A percentile compares a stretch with the other conserved stretches of the same genome.
phyloP scores from a whole-genome alignment of 192 early-diverging fungal genomes.

The Coemansia sp. region DNA sequence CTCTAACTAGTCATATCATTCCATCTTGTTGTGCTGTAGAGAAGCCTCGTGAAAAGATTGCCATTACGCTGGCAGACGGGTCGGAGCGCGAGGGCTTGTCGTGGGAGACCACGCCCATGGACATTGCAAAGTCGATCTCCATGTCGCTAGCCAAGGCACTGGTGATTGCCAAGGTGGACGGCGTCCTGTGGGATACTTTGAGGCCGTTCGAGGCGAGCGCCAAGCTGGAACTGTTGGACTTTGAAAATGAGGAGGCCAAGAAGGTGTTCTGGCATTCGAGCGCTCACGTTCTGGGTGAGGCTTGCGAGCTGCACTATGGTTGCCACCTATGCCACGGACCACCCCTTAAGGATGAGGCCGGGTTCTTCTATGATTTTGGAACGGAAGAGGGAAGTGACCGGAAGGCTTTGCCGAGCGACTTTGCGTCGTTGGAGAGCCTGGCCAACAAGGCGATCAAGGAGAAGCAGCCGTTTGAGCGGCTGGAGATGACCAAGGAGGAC shows the following conservation, averaged over 20 bases:
- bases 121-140: constrained; percentile 83
- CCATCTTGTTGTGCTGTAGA: constrained; percentile 42
- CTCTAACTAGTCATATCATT: not conserved
- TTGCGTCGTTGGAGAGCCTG: constrained; percentile 82
- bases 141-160: constrained; percentile 90
- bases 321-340: constrained; percentile 98
- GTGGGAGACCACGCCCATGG: constrained; percentile 96
- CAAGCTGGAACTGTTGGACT: constrained; percentile 88
- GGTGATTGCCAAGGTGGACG: constrained; percentile 96
- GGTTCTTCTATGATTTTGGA: constrained; percentile 98
- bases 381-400: constrained; percentile 56
- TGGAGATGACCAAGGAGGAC: constrained; percentile 85
- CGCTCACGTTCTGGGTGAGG: constrained; percentile 96
- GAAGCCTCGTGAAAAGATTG: constrained; percentile 75
- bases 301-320: constrained; percentile 96
- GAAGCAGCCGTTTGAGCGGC: constrained; percentile 93
- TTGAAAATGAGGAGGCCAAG: constrained; percentile 91
- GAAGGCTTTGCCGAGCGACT: constrained; percentile 72
- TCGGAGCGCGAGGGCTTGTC: constrained; percentile 74
- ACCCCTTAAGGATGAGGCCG: constrained; percentile 77
- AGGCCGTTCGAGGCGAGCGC: constrained; percentile 84
- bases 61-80: constrained; percentile 89
- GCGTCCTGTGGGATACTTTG: constrained; percentile 84
- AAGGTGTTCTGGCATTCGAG: constrained; percentile 99
- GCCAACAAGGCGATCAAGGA: constrained; percentile 90